phyloP scores from a whole-genome alignment of 2,329 filamentous ascomycete species.

The Phoma sp. region DNA sequence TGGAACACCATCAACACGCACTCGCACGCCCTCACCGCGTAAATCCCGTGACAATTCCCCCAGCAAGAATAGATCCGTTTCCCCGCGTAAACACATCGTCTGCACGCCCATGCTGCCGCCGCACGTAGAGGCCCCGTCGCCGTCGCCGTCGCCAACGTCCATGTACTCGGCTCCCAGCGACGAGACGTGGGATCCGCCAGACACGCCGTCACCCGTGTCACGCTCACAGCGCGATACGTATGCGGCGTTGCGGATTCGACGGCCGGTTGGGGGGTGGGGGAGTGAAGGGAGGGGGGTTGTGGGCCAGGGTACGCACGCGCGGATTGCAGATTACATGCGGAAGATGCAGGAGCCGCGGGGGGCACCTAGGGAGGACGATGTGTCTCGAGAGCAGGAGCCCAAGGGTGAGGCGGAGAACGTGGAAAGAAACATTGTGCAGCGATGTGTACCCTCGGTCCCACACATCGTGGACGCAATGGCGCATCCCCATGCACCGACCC shows the following conservation, averaged over 20 bases:
- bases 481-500: neutral
- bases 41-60: too few species aligned
- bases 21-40: conserved; percentile 11
- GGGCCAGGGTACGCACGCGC: neutral
- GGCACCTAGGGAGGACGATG: too few species aligned
- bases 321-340: conserved; percentile 12
- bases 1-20: conserved; percentile 14
- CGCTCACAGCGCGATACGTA: conserved; percentile 26
- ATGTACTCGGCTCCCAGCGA: neutral
- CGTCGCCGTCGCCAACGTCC: conserved; percentile 1
- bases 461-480: conserved; percentile 14
- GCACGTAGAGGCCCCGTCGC: too few species aligned
- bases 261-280: neutral
- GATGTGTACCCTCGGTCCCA: too few species aligned
- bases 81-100: conserved; percentile 1
- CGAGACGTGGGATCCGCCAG: conserved; percentile 17
- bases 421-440: too few species aligned
- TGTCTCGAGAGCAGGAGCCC: too few species aligned
- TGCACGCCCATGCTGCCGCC: conserved; percentile 3
- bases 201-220: conserved; percentile 32
- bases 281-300: neutral
- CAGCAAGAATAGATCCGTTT: neutral
- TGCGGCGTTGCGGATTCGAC: conserved; percentile 16
- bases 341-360: neutral
- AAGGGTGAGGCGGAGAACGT: too few species aligned